phyloP scores from a whole-genome alignment of 2,329 filamentous ascomycete genomes.

The Periconia macrospinosa region DNA sequence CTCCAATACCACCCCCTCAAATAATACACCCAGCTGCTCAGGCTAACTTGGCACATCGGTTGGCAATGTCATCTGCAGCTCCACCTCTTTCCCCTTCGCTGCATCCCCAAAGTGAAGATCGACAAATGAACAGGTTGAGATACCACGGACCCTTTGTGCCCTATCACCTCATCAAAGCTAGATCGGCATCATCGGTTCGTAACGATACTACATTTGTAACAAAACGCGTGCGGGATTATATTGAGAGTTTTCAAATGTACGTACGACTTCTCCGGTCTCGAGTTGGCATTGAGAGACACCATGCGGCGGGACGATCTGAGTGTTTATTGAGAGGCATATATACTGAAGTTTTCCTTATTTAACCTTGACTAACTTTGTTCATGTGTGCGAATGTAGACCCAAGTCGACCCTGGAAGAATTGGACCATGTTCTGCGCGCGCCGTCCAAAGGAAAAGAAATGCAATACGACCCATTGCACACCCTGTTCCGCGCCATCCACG shows the following conservation, averaged over 20 bases:
- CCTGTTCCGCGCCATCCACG: constrained; percentile 15
- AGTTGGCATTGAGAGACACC: too few species aligned
- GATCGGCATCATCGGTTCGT: constrained; percentile 7
- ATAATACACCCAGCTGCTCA: too few species aligned
- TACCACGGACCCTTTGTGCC: constrained; percentile 13
- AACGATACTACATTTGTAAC: constrained; percentile 3
- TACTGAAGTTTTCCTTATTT: too few species aligned
- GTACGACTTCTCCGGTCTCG: too few species aligned
- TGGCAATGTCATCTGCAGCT: too few species aligned
- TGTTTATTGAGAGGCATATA: too few species aligned
- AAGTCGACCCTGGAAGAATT: constrained; percentile 15
- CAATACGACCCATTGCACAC: constrained; percentile 9
- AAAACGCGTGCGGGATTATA: constrained; percentile 2
- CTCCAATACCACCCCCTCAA: background rate
- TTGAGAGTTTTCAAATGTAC: constrained; percentile 9
- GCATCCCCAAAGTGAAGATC: too few species aligned
- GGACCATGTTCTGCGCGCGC: constrained; percentile 8
- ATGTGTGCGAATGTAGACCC: too few species aligned
- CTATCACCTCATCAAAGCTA: constrained; percentile 10
- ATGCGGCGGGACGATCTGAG: too few species aligned
- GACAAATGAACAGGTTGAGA: too few species aligned
- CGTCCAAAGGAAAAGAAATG: constrained; percentile 10
- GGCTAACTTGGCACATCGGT: too few species aligned
- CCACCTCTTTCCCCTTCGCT: background rate
- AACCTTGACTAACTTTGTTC: too few species aligned